Percentiles rank a stretch among this genome's conserved stretches.
These are phyloP conservation scores for Cyclanthera cordifolia DNA, from an alignment of 306 rosid genomes.

Conservation along the genomic window DNA sequence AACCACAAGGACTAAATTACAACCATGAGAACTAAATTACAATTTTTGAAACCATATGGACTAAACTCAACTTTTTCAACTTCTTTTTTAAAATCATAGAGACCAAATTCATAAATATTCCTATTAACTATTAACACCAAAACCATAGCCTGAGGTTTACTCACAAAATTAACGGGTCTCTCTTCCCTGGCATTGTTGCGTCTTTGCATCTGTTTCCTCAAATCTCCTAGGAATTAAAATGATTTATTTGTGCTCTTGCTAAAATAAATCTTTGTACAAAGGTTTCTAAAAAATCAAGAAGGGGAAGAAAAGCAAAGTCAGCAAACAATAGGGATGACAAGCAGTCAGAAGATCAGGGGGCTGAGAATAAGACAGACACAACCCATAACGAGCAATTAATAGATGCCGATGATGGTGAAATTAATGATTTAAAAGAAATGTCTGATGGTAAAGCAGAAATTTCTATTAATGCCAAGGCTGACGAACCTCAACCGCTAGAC, in stretches of 20 bases:
- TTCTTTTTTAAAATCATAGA: too few relatives aligned
- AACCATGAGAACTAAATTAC: too few relatives aligned
- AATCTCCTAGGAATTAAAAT: neutral
- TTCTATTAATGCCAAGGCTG: constrained; percentile 16
- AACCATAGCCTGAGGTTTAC: neutral
- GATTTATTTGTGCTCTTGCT: neutral
- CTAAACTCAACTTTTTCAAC: too few relatives aligned
- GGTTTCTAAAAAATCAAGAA: constrained; percentile 74
- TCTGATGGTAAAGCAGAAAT: constrained; percentile 24
- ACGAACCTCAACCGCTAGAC: constrained; percentile 18
- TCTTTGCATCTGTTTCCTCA: neutral
- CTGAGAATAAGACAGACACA: constrained; percentile 22
- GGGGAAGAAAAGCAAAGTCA: constrained; percentile 38
- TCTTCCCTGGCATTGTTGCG: neutral
- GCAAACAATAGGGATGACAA: constrained; percentile 27
- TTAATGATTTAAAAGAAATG: constrained; percentile 25
- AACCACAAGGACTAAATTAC: too few relatives aligned
- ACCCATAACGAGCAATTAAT: constrained; percentile 27
- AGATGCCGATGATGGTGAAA: constrained; percentile 25
- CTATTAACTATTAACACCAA: neutral
- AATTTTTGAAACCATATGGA: too few relatives aligned
- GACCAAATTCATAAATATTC: too few relatives aligned
- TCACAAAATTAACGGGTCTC: constrained; percentile 3
- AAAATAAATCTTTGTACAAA: constrained; percentile 18
- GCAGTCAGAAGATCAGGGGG: constrained; percentile 27